Evolutionary conservation across 179 eudicot genomes (phyloP).

Genomic region (Pouteria campechiana): DNA sequence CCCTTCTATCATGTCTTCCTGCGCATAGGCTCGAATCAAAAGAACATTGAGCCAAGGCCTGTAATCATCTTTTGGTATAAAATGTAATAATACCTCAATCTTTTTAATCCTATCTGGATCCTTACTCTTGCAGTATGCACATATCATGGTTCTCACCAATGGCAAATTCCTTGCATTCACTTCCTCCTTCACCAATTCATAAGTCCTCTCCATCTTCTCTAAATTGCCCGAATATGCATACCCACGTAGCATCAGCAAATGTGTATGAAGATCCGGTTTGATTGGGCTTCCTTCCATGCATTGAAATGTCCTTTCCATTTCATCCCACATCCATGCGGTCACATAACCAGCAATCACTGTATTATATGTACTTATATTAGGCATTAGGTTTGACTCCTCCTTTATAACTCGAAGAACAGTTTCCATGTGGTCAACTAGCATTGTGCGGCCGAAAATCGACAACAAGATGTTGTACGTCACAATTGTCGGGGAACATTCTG

Average conservation of each 20-base stretch:
- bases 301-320: conserved; percentile 57
- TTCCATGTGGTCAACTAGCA: conserved; percentile 83
- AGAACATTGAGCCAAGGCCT: conserved; percentile 60
- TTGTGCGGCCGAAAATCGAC: conserved; percentile 53
- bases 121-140: conserved; percentile 61
- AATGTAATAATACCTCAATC: conserved; percentile 37
- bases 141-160: conserved; percentile 51
- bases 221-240: conserved; percentile 65
- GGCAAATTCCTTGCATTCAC: conserved; percentile 4
- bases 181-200: conserved; percentile 29
- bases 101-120: conserved; percentile 26
- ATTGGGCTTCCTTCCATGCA: conserved; percentile 32
- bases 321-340: conserved; percentile 93
- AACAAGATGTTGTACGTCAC: conserved; percentile 78
- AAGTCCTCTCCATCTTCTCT: conserved; percentile 71
- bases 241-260: conserved; percentile 67
- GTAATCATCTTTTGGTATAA: conserved; percentile 40
- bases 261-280: conserved; percentile 40
- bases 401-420: conserved; percentile 40
- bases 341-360: conserved; percentile 68
- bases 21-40: conserved; percentile 61
- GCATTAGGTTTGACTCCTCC: conserved; percentile 35
- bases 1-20: conserved; percentile 41
- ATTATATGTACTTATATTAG: conserved; percentile 50
- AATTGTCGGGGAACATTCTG: conserved; percentile 42